Evolutionary conservation across 805 yeast genomes (phyloP).

Genomic region (Candida rishiriensis): DNA sequence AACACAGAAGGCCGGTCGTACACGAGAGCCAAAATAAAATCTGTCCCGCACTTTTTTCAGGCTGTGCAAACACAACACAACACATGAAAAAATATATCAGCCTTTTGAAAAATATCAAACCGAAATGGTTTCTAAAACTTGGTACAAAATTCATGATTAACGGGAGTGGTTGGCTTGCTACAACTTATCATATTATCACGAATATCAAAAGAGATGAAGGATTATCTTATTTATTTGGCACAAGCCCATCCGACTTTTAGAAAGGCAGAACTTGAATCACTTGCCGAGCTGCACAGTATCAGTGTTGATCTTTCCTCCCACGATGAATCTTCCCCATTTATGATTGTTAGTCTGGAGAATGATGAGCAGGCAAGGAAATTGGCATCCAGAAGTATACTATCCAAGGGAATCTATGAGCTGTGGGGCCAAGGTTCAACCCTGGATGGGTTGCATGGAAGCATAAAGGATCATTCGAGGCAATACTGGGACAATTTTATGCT

Average conservation of each 20-base stretch:
- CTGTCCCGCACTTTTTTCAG: too few species aligned
- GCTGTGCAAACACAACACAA: too few species aligned
- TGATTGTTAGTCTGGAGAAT: slow-evolving; percentile 58
- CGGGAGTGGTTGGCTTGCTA: too few species aligned
- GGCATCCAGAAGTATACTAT: slow-evolving; percentile 62
- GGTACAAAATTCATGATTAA: too few species aligned
- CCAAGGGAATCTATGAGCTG: slow-evolving; percentile 74
- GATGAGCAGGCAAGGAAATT: slow-evolving; percentile 65
- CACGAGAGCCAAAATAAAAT: too few species aligned
- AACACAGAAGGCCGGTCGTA: too few species aligned
- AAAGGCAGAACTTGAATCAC: slow-evolving; percentile 74
- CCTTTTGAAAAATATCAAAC: too few species aligned
- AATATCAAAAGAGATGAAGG: slow-evolving; percentile 34
- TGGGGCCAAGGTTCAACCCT: slow-evolving; percentile 69
- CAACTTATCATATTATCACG: too few species aligned
- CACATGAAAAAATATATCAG: too few species aligned
- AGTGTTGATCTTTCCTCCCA: slow-evolving; percentile 57
- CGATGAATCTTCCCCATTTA: slow-evolving; percentile 60
- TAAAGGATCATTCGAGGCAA: slow-evolving; percentile 29
- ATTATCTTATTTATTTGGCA: slow-evolving; percentile 77
- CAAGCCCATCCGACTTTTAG: slow-evolving; percentile 80
- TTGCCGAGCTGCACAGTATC: slow-evolving; percentile 63
- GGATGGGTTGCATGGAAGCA: slow-evolving; percentile 53
- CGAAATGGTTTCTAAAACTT: too few species aligned
- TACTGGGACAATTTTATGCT: slow-evolving; percentile 35